Evolutionary conservation across 2,329 filamentous ascomycete genomes (phyloP), one percentile per base, ranked within the genome.

Genomic region (Trichophyton benhamiae): DNA sequence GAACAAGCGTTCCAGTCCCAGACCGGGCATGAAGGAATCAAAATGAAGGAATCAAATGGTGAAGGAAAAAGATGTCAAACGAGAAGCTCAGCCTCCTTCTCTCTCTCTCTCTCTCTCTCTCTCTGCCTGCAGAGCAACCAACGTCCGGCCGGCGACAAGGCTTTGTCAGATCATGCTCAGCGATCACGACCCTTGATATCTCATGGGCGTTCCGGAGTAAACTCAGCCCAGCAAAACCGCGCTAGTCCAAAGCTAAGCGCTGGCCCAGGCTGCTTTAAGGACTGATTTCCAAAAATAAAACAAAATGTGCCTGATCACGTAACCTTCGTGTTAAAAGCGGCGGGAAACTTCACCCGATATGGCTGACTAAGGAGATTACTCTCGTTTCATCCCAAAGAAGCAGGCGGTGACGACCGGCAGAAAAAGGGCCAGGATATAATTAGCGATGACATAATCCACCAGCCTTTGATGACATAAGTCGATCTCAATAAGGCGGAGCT

Each of bases 101-200:
- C 44, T 36, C 49, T 33, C 52, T 48, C 49, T 48, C 44, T 36
- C 49, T 33, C 52, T 48, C 44, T 36, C 49, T 33, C 52, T 48
- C 44, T 55, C 52, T 38, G 52, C 52, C 52, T 55, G 52, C 52
- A 55, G 52, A 55, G 52, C n/a, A 38, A 33, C 25, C 27, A 33
- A 36, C 30, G 27, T 36, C 52, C 15, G 7, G 27, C 52, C 27
- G n/a, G 13, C 52, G 52, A 55, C 52, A 33, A 7, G 52, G 48
- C 30, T 38, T 57, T n/a, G 44, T 48, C 44, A 48, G 44, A 48
- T 48, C 44, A 48, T 25, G 44, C 44, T 48, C 17, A 9, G 15
- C 44, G 17, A 48, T 48, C 44, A 48, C 44, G 17, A 11, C 20
- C 44, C 44, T 48, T 38, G 33, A 38, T 38, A 38, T 38, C 33